Evolutionary conservation across 2,329 filamentous ascomycete genomes (phyloP).

Genomic region (Epichloe aotearoae): DNA sequence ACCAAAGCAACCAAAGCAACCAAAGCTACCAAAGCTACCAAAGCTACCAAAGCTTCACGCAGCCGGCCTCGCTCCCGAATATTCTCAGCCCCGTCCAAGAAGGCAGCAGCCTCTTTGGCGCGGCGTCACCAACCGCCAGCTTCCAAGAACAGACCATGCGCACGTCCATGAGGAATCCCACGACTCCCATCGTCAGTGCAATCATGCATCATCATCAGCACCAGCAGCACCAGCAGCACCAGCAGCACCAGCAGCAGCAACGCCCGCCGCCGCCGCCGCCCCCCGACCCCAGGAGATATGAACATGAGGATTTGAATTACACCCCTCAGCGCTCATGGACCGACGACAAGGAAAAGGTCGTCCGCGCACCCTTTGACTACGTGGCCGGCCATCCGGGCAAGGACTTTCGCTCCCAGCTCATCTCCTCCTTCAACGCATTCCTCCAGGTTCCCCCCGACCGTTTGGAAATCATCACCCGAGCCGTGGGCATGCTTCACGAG

Average conservation of each 20-base stretch:
- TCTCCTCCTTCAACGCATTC: slow-evolving; percentile 71
- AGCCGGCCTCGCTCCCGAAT: slow-evolving; percentile 12
- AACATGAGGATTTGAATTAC: slow-evolving; percentile 42
- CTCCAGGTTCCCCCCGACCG: slow-evolving; percentile 58
- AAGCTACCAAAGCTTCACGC: slow-evolving; percentile 5
- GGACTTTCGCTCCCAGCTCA: slow-evolving; percentile 69
- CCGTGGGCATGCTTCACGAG: slow-evolving; percentile 77
- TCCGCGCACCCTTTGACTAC: slow-evolving; percentile 71
- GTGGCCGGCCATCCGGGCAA: slow-evolving; percentile 68
- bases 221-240: slow-evolving; percentile 18
- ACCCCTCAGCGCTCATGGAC: slow-evolving; percentile 46
- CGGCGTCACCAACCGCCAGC: slow-evolving; percentile 19
- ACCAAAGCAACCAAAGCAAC: slow-evolving; percentile 1
- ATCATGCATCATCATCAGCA: slow-evolving; percentile 22
- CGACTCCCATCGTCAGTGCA: not conserved
- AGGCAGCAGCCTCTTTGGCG: slow-evolving; percentile 46
- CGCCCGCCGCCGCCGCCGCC: slow-evolving; percentile 20
- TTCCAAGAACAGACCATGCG: not conserved
- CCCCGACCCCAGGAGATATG: slow-evolving; percentile 40
- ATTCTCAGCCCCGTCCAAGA: slow-evolving; percentile 43
- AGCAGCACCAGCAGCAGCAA: slow-evolving; percentile 13
- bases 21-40: not conserved
- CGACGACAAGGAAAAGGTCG: slow-evolving; percentile 60
- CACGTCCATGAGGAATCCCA: not conserved
- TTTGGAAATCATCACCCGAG: slow-evolving; percentile 62